Base-by-base conservation (phyloP, 306 rosid species). In the Begonia peltatifolia region DNA sequence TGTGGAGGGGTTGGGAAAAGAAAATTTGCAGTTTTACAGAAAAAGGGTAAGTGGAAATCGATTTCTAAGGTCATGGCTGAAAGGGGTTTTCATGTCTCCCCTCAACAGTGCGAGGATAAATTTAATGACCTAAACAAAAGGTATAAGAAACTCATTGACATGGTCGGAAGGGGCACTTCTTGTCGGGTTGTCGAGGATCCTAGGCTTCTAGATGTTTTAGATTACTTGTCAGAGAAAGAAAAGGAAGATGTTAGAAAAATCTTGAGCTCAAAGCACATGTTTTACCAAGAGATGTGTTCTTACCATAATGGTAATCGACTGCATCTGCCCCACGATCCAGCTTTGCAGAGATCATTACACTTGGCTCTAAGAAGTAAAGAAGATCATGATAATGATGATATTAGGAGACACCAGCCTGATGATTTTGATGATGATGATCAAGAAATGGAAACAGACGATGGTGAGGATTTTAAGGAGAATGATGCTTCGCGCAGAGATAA, bases 101-200 rank as follows among this genome's bases (percentile, higher is more conserved):
- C 97, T 9, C 97, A 84, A 76, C 95, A 88, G 56, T 88, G 97
- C 56, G 97, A 88, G 83, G 97, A 84, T 74, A 88, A 88, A 49
- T 84, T 88, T 63, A 88, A 88, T 55, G 97, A 88, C 67, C 95
- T 88, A 46, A 88, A 82, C 63, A 88, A 88, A 66, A 74, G 97
- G 69, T 88, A 88, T 55, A 84, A 88, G 72, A 75, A 74, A 56
- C 95, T 88, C 60, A 84, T 82, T 42, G 97, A 84, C 50, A 75
- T 88, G 81, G 77, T 88, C 48, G 97, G 97, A 58, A 75, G 93
- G 59, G 97, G 97, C 54, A 88, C 89, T 52, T 79, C 89, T 57
- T 88, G 97, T 68, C 78, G 74, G 53, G 93, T 88, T 70, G 97
- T 88, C 44, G 97, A 88, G 71, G 79, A 79, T 57, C 97, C 93